Percentiles rank a stretch among this genome's conserved stretches.
phyloP scores from a whole-genome alignment of 2,329 filamentous ascomycete genomes.

The Trichoderma sp. region DNA sequence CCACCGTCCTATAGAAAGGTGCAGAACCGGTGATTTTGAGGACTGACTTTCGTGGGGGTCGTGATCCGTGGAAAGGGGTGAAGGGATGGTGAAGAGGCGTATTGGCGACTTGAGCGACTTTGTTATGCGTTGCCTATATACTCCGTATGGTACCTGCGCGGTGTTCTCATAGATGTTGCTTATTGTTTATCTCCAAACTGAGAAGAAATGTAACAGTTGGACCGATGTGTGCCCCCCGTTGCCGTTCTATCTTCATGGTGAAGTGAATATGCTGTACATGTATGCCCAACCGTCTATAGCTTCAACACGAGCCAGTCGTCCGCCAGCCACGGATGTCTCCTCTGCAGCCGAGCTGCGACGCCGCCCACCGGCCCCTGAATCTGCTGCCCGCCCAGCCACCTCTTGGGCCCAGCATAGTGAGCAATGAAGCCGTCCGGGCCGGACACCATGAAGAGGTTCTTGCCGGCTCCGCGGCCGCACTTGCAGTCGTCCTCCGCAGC shows the following conservation, averaged over 20 bases:
- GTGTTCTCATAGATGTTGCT: conserved; percentile 12
- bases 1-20: conserved; percentile 96
- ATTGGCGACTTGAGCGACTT: conserved; percentile 15
- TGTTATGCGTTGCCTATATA: conserved; percentile 21
- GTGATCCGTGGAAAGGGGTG: neutral
- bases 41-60: neutral
- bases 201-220: neutral
- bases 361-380: conserved; percentile 75
- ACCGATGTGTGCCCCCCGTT: neutral
- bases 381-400: conserved; percentile 72
- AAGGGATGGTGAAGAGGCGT: conserved; percentile 1
- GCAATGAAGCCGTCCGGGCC: conserved; percentile 89
- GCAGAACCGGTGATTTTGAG: conserved; percentile 57
- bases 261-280: neutral
- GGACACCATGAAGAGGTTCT: conserved; percentile 77
- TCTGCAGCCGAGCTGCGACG: conserved; percentile 62
- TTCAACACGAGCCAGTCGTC: conserved; percentile 58
- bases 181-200: neutral
- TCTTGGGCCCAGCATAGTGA: conserved; percentile 76
- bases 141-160: neutral
- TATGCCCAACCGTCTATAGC: conserved; percentile 39
- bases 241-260: neutral
- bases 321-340: conserved; percentile 43
- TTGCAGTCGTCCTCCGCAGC: conserved; percentile 32
- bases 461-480: conserved; percentile 44